Base-by-base conservation (phyloP, 2,329 filamentous ascomycete genomes). In the Colletotrichum tabaci region DNA sequence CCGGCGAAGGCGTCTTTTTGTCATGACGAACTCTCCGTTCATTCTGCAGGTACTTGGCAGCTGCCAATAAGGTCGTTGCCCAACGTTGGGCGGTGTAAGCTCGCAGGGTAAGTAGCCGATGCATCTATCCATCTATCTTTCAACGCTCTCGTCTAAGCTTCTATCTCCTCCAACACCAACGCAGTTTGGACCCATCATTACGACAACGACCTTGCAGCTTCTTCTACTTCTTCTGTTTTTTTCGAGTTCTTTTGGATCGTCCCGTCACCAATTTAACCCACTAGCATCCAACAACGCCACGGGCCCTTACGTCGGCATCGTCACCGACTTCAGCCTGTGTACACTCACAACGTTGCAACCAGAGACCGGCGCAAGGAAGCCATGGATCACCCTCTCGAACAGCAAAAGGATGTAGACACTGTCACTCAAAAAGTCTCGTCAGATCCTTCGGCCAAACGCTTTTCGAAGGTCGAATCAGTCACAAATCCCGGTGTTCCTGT, bases 31-130 rank as follows among this genome's bases (percentile, higher is more conserved):
- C 15, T 49, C 8, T 4, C 46, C 46, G 18, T 40, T 13, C 49
- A 16, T 61, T 15, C 26, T 55, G 4, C 10, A 10, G 35, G 53
- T 56, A 61, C 5, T 18, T 21, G 58, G 30, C 46, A 50, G 58
- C 47, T 49, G n/a, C 58, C 35, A 18, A 61, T 46, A 49, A 40
- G 47, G 26, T 50, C 30, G 35, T 40, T 56, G 18, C 53, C 52
- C 7, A 50, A 16, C n/a, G 35, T 21, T 50, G 12, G 13, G 21
- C 26, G 30, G 12, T n/a, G 35, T 18, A 30, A 23, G 26, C 15
- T 61, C 40, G 46, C 15, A 23, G 44, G 30, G 26, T 30, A 21
- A 30, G 15, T 35, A 4, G 16, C 16, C 15, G 21, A 18, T 8
- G 9, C 30, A 16, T 55, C 6, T 3, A 18, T 30, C 30, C 8